Evolutionary conservation across 805 yeast species (phyloP), one percentile per base, ranked within the genome.

Genomic region (Saccharomycopsis sp.): DNA sequence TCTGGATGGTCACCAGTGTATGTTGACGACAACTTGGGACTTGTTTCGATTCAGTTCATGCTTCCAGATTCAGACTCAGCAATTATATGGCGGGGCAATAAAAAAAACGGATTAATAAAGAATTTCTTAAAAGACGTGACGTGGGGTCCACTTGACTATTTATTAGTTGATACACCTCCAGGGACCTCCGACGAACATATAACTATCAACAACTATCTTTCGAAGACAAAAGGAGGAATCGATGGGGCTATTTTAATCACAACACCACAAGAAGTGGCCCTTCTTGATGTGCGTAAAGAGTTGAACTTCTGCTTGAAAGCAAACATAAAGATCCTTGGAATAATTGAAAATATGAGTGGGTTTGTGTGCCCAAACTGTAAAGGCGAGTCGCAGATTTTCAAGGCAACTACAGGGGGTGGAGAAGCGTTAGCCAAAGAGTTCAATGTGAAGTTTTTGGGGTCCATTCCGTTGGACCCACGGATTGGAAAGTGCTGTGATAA

Each of bases 131-230:
- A 88, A 68, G 97, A 93, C 66, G 97, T 94, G 1, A 91, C 89
- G 66, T 94, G 99, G 99, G 97, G 96, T 2, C 63, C 66, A 14
- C 66, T 77, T 14, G 75, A 74, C 63, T 78, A 79, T 23, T 72
- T 88, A 58, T 73, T 94, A 35, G 91, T 94, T 3, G 99, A 94
- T 69, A 94, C 99, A 0, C 99, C 99, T 0, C 99, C 99, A 0
- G 99, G 99, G 0, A 94, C 99, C 0, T 87, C 97, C 0, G 99
- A 94, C 71, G 99, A 94, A 70, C 99, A 94, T 70, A 78, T 94
- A 49, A 85, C 96, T 5, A 92, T 94, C 35, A 89, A 92, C 35
- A 85, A 88, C 55, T 92, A 89, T 68, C 75, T 94, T 80, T 58
- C 62, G 5, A 61, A 61, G 50, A 87, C 89, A 66, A 96, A 89